Conservation (phyloP, 345 rosid species). For the Populus deltoides region DNA sequence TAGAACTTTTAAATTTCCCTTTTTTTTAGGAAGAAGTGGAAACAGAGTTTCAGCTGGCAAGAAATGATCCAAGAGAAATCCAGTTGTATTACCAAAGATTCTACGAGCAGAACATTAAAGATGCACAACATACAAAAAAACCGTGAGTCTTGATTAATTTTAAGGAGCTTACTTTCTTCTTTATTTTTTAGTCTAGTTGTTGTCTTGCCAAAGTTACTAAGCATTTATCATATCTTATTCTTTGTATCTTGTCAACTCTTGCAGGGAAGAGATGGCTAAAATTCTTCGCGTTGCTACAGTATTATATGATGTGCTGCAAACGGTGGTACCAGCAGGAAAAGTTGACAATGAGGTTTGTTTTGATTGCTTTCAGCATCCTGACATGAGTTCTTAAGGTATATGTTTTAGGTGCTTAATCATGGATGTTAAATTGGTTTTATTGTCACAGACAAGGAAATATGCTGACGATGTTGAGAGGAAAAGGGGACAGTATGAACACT, state of each 20-base stretch:
- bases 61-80: slow-evolving; percentile 61
- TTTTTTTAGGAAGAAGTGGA: slow-evolving; percentile 60
- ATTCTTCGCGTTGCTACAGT: slow-evolving; percentile 77
- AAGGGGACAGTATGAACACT: slow-evolving; percentile 52
- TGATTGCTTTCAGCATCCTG: slow-evolving; percentile 7
- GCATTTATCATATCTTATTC: slow-evolving; percentile 4
- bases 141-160: slow-evolving; percentile 56
- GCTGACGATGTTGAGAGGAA: slow-evolving; percentile 65
- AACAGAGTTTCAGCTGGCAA: slow-evolving; percentile 41
- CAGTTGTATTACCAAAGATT: slow-evolving; percentile 63
- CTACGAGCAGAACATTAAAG: slow-evolving; percentile 54
- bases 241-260: slow-evolving; percentile 18
- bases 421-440: slow-evolving; percentile 16
- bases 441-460: slow-evolving; percentile 49
- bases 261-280: slow-evolving; percentile 95
- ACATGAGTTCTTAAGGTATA: slow-evolving; percentile 8
- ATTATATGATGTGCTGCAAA: slow-evolving; percentile 72
- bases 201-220: slow-evolving; percentile 8
- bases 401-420: slow-evolving; percentile 16
- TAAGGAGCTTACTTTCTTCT: background rate
- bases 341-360: slow-evolving; percentile 58
- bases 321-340: slow-evolving; percentile 51
- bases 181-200: background rate
- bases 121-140: slow-evolving; percentile 53
- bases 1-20: slow-evolving; percentile 10